Conservation (phyloP, 768 basidiomycete genomes). For the Stropharia rugosoannulata region DNA sequence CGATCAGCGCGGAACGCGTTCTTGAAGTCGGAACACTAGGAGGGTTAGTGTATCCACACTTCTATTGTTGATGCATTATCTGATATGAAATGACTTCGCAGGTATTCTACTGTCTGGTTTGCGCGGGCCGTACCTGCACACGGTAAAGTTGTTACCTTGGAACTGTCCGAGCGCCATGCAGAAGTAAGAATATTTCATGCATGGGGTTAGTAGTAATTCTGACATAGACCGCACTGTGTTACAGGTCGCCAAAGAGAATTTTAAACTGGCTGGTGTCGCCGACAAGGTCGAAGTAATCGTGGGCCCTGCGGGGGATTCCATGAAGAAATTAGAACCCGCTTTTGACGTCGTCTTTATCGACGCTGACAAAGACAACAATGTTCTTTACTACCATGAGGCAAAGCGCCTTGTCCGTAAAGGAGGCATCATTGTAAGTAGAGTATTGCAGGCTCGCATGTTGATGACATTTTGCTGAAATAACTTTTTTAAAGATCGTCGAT, state of each 20-base stretch:
- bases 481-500: slow-evolving; percentile 50
- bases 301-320: slow-evolving; percentile 49
- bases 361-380: slow-evolving; percentile 59
- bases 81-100: slow-evolving; percentile 12
- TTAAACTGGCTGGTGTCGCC: slow-evolving; percentile 49
- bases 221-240: not conserved
- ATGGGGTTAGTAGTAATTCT: not conserved
- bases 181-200: slow-evolving; percentile 26
- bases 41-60: slow-evolving; percentile 37
- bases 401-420: slow-evolving; percentile 59
- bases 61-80: not conserved
- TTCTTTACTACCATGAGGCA: slow-evolving; percentile 54
- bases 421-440: slow-evolving; percentile 53
- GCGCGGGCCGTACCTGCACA: slow-evolving; percentile 48
- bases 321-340: slow-evolving; percentile 43
- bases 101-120: slow-evolving; percentile 45
- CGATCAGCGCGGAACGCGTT: slow-evolving; percentile 53
- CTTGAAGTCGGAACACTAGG: slow-evolving; percentile 69
- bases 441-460: not conserved
- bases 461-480: not conserved
- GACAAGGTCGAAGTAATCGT: slow-evolving; percentile 47
- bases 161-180: slow-evolving; percentile 45
- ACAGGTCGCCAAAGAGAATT: slow-evolving; percentile 57
- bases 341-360: slow-evolving; percentile 77
- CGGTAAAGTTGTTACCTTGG: slow-evolving; percentile 48